These are phyloP conservation scores for Coprinopsis sp. DNA, from an alignment of 768 basidiomycete species.

Conservation along the genomic window DNA sequence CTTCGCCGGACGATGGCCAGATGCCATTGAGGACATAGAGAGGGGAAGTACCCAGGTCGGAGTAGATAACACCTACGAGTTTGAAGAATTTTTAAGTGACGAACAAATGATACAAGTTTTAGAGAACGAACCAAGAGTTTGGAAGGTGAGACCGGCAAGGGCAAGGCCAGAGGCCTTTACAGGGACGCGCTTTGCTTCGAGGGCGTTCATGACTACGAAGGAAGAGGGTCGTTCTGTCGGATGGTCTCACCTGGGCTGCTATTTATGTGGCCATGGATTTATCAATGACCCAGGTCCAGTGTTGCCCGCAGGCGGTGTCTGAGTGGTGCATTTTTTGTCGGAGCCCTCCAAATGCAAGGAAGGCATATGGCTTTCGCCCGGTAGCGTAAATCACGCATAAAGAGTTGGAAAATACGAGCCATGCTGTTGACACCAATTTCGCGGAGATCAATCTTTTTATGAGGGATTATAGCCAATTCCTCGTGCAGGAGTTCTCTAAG, in stretches of 20 bases:
- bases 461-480: constrained; percentile 9
- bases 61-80: constrained; percentile 45
- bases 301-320: too few species aligned
- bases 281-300: too few species aligned
- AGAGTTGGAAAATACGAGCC: too few species aligned
- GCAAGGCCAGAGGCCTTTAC: neutral
- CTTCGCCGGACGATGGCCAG: constrained; percentile 44
- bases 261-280: too few species aligned
- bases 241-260: too few species aligned
- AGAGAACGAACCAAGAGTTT: constrained; percentile 5
- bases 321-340: too few species aligned
- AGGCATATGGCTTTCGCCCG: neutral
- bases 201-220: neutral
- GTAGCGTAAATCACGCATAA: constrained; percentile 2
- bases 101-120: neutral
- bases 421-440: too few species aligned
- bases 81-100: neutral
- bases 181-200: constrained; percentile 4
- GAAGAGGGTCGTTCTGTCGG: too few species aligned
- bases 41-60: constrained; percentile 55
- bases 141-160: constrained; percentile 7
- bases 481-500: too few species aligned
- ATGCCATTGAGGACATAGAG: constrained; percentile 64
- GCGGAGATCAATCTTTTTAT: too few species aligned
- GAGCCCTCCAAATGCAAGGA: too few species aligned